These are phyloP conservation scores for Solanum chaucha DNA, from an alignment of 257 asterid species.

Conservation along the genomic window DNA sequence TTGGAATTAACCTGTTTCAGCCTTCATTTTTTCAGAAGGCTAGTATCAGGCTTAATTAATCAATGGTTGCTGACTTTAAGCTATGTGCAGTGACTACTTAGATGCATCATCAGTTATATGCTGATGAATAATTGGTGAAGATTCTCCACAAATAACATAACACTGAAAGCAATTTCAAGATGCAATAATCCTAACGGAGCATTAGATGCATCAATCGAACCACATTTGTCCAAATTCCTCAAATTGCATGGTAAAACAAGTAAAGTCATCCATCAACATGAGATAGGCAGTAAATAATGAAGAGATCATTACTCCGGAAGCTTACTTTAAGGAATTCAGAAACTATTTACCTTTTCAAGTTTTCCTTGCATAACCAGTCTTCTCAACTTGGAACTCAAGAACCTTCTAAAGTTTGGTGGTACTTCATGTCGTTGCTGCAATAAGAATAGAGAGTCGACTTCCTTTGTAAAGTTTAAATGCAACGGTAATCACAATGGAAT, in stretches of 20 bases:
- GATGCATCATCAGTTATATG: not conserved
- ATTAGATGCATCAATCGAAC: not conserved
- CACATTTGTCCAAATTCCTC: not conserved
- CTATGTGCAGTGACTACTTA: not conserved
- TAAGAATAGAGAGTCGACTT: not conserved
- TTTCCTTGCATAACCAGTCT: conserved; percentile 39
- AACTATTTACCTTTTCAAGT: conserved; percentile 37
- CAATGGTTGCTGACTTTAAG: not conserved
- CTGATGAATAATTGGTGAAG: not conserved
- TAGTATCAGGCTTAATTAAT: not conserved
- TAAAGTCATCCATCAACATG: not conserved
- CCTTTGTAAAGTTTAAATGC: not conserved
- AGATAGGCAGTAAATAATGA: not conserved
- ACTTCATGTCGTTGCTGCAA: conserved; percentile 33
- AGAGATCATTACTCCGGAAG: not conserved
- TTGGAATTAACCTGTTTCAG: not conserved
- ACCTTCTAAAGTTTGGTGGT: conserved; percentile 30
- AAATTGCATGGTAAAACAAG: not conserved
- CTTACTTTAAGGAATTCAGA: not conserved
- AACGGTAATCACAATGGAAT: not conserved
- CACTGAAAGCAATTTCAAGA: not conserved
- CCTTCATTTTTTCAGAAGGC: not conserved
- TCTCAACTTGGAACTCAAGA: conserved; percentile 32
- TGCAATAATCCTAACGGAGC: not conserved
- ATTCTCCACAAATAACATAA: not conserved